Percentiles rank a stretch among this genome's conserved stretches.
Evolutionary conservation across 2,329 filamentous ascomycete species (phyloP).

Genomic region (Aspergillus sp.): DNA sequence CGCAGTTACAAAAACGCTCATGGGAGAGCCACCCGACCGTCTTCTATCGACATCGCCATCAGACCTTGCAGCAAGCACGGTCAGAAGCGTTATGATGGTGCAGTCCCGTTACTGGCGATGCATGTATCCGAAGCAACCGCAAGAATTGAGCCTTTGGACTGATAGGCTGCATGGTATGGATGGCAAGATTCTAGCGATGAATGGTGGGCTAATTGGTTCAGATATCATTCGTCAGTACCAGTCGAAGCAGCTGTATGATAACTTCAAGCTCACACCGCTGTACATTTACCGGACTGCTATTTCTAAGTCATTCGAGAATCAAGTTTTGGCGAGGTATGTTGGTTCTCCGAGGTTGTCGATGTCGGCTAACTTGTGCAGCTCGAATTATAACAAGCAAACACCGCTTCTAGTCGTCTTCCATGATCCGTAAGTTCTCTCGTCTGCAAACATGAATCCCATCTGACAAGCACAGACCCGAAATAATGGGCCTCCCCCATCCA

Average conservation of each 20-base stretch:
- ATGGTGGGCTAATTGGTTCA: constrained; percentile 14
- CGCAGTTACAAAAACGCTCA: constrained; percentile 83
- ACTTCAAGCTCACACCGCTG: constrained; percentile 70
- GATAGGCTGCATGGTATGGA: constrained; percentile 57
- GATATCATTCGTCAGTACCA: constrained; percentile 76
- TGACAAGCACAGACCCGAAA: constrained; percentile 51
- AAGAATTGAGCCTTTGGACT: constrained; percentile 22
- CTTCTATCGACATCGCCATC: constrained; percentile 44
- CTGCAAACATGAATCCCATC: not conserved
- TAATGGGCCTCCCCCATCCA: constrained; percentile 60
- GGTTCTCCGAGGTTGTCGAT: not conserved
- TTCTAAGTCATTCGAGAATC: constrained; percentile 73
- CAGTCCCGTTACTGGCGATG: constrained; percentile 76
- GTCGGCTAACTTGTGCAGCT: constrained; percentile 33
- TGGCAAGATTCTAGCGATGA: not conserved
- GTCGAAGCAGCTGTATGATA: constrained; percentile 61
- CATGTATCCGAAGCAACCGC: constrained; percentile 59
- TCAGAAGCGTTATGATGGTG: constrained; percentile 51
- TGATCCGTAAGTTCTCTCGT: constrained; percentile 60
- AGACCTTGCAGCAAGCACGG: constrained; percentile 47
- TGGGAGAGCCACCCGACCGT: constrained; percentile 81
- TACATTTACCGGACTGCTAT: constrained; percentile 69
- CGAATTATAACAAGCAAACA: constrained; percentile 57
- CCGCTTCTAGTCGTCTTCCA: constrained; percentile 82
- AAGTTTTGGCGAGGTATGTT: constrained; percentile 69